These are phyloP conservation scores for Asterochloris sp. DNA, from an alignment of 139 green algal species.

Conservation along the genomic window DNA sequence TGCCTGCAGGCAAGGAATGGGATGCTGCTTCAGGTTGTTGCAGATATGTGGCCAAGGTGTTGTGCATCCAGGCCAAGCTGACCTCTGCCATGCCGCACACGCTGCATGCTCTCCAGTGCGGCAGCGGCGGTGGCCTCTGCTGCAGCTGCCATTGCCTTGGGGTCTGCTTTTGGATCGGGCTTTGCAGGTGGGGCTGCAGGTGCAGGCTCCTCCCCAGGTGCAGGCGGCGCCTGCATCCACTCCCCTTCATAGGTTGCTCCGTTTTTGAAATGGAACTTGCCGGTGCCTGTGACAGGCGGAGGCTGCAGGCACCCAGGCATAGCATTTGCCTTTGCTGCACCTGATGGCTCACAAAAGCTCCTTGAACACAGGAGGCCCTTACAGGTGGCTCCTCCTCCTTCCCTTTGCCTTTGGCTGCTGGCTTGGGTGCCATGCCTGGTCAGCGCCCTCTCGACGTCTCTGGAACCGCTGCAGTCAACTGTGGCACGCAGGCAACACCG, in stretches of 20 bases:
- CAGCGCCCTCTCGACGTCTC: too few relatives aligned
- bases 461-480: too few relatives aligned
- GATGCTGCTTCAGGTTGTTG: background rate
- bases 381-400: background rate
- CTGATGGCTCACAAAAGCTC: background rate
- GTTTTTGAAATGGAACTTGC: conserved; percentile 36
- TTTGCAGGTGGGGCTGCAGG: conserved; percentile 3
- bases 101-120: background rate
- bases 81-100: conserved; percentile 37
- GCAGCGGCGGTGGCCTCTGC: background rate
- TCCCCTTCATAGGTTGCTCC: conserved; percentile 37
- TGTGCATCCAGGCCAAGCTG: background rate
- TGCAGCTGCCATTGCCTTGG: conserved; percentile 16
- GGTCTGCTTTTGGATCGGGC: conserved; percentile 10
- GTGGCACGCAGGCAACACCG: too few relatives aligned
- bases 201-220: background rate
- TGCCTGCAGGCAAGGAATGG: background rate
- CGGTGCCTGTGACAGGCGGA: conserved; percentile 3
- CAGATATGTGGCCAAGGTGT: too few relatives aligned
- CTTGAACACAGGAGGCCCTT: background rate
- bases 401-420: conserved; percentile 6
- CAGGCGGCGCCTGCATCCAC: conserved; percentile 6
- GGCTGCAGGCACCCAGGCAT: conserved; percentile 3
- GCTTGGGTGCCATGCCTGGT: conserved; percentile 6
- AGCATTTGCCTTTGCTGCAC: background rate